Conservation (phyloP, 441 rosid species). For the Jatropha podagrica region DNA sequence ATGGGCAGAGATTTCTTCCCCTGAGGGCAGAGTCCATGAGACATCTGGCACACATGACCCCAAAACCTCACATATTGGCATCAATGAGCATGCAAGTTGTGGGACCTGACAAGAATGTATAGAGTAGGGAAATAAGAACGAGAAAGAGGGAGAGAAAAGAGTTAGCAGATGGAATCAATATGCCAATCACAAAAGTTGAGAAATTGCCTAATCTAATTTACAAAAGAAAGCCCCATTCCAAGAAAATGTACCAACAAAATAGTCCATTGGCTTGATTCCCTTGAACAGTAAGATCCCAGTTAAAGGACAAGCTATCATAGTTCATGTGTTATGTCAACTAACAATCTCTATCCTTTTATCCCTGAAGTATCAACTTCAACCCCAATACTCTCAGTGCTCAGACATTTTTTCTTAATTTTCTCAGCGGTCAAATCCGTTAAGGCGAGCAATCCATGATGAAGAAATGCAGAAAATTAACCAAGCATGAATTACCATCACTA, state of each 20-base stretch:
- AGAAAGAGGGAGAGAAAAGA: background rate
- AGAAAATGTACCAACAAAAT: background rate
- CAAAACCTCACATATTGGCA: conserved; percentile 97
- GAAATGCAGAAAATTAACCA: conserved; percentile 1
- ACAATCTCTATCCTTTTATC: background rate
- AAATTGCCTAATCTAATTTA: no score
- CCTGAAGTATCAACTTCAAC: background rate
- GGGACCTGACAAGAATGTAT: conserved; percentile 58
- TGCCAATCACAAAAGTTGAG: background rate
- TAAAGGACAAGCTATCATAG: background rate
- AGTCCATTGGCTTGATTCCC: background rate
- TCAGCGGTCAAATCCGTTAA: background rate
- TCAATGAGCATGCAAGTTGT: conserved; percentile 82
- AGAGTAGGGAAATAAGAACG: conserved; percentile 12
- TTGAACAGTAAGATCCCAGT: background rate
- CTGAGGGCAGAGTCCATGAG: conserved; percentile 77
- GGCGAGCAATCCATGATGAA: background rate
- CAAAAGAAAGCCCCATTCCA: conserved; percentile 3
- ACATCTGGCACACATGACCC: conserved; percentile 74
- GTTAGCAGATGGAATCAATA: conserved; percentile 7
- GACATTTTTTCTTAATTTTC: background rate
- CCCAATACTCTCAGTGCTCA: background rate
- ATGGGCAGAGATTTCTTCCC: conserved; percentile 84
- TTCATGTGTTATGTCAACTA: background rate
- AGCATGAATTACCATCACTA: background rate